Base-by-base conservation (phyloP, 2,329 filamentous ascomycete genomes). In the Claviceps quebecensis region DNA sequence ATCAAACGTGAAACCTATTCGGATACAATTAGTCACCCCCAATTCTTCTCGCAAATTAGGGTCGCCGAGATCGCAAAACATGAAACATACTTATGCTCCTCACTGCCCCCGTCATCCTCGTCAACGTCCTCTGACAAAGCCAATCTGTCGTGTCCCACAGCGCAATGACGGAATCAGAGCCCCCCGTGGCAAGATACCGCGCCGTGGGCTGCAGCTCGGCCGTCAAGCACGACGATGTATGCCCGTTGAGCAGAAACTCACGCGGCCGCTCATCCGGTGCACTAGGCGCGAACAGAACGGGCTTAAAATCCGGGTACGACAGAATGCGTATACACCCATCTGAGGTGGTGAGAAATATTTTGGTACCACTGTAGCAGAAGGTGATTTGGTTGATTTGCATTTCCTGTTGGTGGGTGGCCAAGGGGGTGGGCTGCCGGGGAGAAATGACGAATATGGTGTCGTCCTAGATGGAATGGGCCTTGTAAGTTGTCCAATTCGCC, bases 101-200 rank as follows among this genome's bases (percentile, higher is more conserved):
- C 29, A 90, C 81, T 3, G 84, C 80, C 1, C 83, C 83, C 9
- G 76, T 74, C 70, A 87, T 84, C 58, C 78, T 75, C 38, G 80
- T 80, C 43, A 89, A 72, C 1, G 84, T 87, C 54, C 82, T 76
- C 60, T 83, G 77, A 61, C 85, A 89, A 52, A 86, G 79, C 84
- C 85, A 89, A 57, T 86, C 81, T 41, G 75, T 74, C 3, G 86
- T 89, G 60, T 90, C 85, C 83, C 86, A 91, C 3, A 91, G 70
- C 5, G 83, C 75, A 57, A 90, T 84, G 48, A 87, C 76, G 1
- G 83, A 84, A 60, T 91, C 86, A 9, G 81, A 80, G 9, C 84
- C 85, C 34, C 86, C 86, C 0, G 84, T 85, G 0, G 86, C 86
- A 45, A 91, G 71, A 61, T 82, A 85, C 43, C 80, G 74, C 41